Percentiles rank a stretch among this genome's conserved stretches.
These are phyloP conservation scores for Yamadazyma membranifaciens DNA, from an alignment of 1,139 yeast species.

Conservation along the genomic window DNA sequence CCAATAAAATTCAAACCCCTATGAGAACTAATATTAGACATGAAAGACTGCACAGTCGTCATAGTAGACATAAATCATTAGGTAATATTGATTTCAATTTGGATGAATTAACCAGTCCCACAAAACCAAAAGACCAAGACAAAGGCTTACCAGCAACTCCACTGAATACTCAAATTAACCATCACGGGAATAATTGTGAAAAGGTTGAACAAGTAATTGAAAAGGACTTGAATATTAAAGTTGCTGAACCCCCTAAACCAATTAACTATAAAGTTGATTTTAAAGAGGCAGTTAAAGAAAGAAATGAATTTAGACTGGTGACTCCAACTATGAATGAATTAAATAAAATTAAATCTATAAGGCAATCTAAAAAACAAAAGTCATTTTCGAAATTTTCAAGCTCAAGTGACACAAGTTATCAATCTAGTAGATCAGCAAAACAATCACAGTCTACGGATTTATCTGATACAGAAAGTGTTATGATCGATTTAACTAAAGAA, in stretches of 20 bases:
- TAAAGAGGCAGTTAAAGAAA: conserved; percentile 27
- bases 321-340: conserved; percentile 16
- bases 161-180: not conserved
- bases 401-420: conserved; percentile 27
- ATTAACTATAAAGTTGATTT: conserved; percentile 43
- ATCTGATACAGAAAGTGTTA: conserved; percentile 38
- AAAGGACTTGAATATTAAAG: conserved; percentile 22
- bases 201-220: conserved; percentile 8
- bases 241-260: conserved; percentile 37
- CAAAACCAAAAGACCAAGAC: not conserved
- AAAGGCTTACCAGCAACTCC: not conserved
- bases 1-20: conserved; percentile 32
- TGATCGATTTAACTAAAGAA: conserved; percentile 45
- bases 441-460: conserved; percentile 18
- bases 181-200: too few species aligned
- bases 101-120: conserved; percentile 10
- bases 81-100: conserved; percentile 33
- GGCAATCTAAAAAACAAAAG: conserved; percentile 1
- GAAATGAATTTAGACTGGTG: conserved; percentile 9
- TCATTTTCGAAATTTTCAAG: conserved; percentile 4
- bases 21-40: conserved; percentile 16
- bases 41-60: conserved; percentile 18
- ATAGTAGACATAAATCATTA: conserved; percentile 41
- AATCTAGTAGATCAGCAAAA: conserved; percentile 28
- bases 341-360: conserved; percentile 4